Base-by-base conservation (phyloP, 2,329 filamentous ascomycete genomes). In the Aureobasidium uvarum region DNA sequence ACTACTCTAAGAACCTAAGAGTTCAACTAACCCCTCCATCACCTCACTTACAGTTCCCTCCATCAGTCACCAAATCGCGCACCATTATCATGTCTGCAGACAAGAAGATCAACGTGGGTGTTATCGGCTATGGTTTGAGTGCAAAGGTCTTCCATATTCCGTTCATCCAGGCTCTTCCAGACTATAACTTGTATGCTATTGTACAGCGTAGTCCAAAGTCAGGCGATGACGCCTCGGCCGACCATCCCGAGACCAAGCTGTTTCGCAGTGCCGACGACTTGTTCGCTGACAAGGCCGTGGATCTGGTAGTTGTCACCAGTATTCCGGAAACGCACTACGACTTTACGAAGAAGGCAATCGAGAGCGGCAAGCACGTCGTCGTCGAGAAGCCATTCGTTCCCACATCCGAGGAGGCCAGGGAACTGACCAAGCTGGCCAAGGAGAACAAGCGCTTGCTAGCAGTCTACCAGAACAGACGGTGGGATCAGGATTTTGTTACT, bases 91-190 rank as follows among this genome's bases (percentile, higher is more conserved):
- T 67, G 66, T 62, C 64, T 31, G 20, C 58, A 20, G 50, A 66
- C 23, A 71, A 71, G 66, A 69, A 74, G 23, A 83, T 80, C 74
- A 86, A 86, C 67, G 81, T 86, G 64, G 84, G 83, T 54, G 75
- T 87, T 45, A 80, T 87, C 66, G 85, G 85, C 71, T 87, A 86
- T 74, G 85, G 85, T 70, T 75, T 86, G 72, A 84, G 82, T 65
- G 90, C 91, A 77, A 93, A 92, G 74, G 82, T 89, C 78, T 95
- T 94, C 78, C 90, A 95, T 77, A 92, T 94, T 73, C 91, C 90
- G 68, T 90, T 92, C 77, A 84, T 95, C 77, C 79, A 80, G 62
- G 82, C 83, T 36, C 85, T 88, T 0, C 81, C 74, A 20, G 67
- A 86, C 7, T 83, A 92, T 74, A 86, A 82, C 62, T 85, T 94